Evolutionary conservation across 176 grass and related monocot species (phyloP).

Genomic region (Avena eriantha): DNA sequence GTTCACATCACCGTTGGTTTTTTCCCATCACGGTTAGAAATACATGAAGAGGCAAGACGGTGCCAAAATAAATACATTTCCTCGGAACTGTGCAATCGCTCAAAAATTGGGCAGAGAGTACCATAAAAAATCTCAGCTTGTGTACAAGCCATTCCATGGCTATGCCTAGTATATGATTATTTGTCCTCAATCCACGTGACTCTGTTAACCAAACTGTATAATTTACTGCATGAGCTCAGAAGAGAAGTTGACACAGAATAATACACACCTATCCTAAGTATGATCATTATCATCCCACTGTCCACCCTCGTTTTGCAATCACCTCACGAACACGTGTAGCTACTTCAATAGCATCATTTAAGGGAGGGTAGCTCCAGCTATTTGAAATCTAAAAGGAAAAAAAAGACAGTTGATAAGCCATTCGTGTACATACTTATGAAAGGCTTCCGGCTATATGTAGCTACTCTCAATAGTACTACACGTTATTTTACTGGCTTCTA

Average conservation of each 20-base stretch:
- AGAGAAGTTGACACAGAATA: slow-evolving; percentile 41
- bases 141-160: slow-evolving; percentile 56
- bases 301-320: slow-evolving; percentile 78
- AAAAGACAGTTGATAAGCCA: slow-evolving; percentile 23
- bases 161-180: slow-evolving; percentile 62
- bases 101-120: slow-evolving; percentile 45
- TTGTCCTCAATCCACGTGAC: slow-evolving; percentile 25
- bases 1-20: background rate
- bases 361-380: slow-evolving; percentile 85
- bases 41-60: slow-evolving; percentile 21
- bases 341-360: slow-evolving; percentile 83
- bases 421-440: slow-evolving; percentile 25
- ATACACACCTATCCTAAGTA: slow-evolving; percentile 37
- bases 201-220: slow-evolving; percentile 42
- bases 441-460: slow-evolving; percentile 12
- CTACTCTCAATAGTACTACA: background rate
- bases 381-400: slow-evolving; percentile 73
- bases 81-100: slow-evolving; percentile 35
- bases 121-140: slow-evolving; percentile 34
- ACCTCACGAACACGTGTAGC: slow-evolving; percentile 71
- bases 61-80: slow-evolving; percentile 31
- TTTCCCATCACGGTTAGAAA: slow-evolving; percentile 30
- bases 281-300: slow-evolving; percentile 52
- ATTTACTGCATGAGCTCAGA: slow-evolving; percentile 24
- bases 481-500: background rate